Evolutionary conservation across 2,329 filamentous ascomycete genomes (phyloP), one percentile per base, ranked within the genome.

Genomic region (Trichophyton equinum): DNA sequence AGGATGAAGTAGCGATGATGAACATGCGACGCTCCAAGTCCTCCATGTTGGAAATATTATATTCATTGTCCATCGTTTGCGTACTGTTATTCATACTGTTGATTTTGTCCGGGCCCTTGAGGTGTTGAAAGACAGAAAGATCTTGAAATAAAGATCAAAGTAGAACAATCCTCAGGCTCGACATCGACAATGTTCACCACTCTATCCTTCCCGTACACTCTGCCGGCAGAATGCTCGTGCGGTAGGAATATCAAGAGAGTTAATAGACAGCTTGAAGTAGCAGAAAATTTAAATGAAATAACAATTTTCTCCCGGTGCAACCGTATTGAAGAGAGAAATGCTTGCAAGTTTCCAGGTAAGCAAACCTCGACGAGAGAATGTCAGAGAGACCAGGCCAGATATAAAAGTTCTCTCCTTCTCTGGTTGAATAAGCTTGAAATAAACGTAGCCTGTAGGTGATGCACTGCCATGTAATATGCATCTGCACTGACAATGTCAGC

Each of bases 1-100:
- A 66, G 2, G 62, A 56, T 7, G 64, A 62, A 11, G 64, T 65
- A 13, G 65, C 63, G 42, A 65, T 58, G 20, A 64, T 62, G 22
- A 63, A 61, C 2, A 60, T 62, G 36, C 65, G 65, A 51, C 53
- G 61, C 42, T 66, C 49, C 8, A 61, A 30, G 60, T 60, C 40
- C 56, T 64, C 36, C 59, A 62, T 38, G 58, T 63, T 30, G 58
- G 49, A 53, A 64, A 63, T 27, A 63, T 30, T n/a, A 53, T 53
- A 33, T 11, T 53, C 49, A n/a, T 4, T 53, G 13, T 53, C 9
- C 49, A 30, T 22, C 6, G 11, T 33, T 8, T 18, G 25, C 1
- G 27, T 53, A 30, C 33, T 11, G 15, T 18, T n/a, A 30, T 53
- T 53, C 49, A 53, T 53, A 18, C n/a, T 33, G 25, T 13, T 6